Evolutionary conservation across 805 yeast genomes (phyloP).

Genomic region (Saturnispora diversa): DNA sequence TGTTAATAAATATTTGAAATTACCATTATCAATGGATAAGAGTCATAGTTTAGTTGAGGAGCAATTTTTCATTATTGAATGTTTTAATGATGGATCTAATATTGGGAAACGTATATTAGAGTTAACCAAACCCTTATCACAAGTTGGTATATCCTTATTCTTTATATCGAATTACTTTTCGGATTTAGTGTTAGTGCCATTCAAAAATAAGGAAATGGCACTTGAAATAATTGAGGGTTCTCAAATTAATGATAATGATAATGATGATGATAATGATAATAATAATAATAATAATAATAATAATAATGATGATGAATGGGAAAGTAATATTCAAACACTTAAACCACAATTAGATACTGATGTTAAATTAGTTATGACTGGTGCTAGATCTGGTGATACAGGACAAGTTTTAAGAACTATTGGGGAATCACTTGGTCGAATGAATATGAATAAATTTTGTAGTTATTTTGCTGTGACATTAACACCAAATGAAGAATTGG

Average conservation of each 20-base stretch:
- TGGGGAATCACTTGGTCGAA: slow-evolving; percentile 29
- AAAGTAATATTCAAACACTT: too few relatives aligned
- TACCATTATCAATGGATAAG: slow-evolving; percentile 32
- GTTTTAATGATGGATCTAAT: slow-evolving; percentile 51
- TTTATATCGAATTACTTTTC: slow-evolving; percentile 57
- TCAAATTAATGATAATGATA: too few relatives aligned
- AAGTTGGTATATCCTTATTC: slow-evolving; percentile 48
- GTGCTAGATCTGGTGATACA: slow-evolving; percentile 47
- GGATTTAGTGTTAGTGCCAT: slow-evolving; percentile 56
- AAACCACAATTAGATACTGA: slow-evolving; percentile 37
- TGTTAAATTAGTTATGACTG: slow-evolving; percentile 43
- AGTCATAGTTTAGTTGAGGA: slow-evolving; percentile 36
- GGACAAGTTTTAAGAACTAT: slow-evolving; percentile 36
- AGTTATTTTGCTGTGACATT: slow-evolving; percentile 45
- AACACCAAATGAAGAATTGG: slow-evolving; percentile 43
- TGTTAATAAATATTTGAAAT: slow-evolving; percentile 33
- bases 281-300: too few relatives aligned
- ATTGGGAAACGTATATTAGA: slow-evolving; percentile 48
- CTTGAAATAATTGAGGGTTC: slow-evolving; percentile 34
- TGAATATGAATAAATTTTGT: slow-evolving; percentile 24
- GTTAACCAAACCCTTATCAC: slow-evolving; percentile 50
- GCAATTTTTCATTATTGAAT: slow-evolving; percentile 45
- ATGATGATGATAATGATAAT: too few relatives aligned
- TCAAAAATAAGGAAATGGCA: slow-evolving; percentile 36
- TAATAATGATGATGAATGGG: too few relatives aligned